Evolutionary conservation across 176 grass and related monocot genomes (phyloP).

Genomic region (Urochloa ruziziensis): DNA sequence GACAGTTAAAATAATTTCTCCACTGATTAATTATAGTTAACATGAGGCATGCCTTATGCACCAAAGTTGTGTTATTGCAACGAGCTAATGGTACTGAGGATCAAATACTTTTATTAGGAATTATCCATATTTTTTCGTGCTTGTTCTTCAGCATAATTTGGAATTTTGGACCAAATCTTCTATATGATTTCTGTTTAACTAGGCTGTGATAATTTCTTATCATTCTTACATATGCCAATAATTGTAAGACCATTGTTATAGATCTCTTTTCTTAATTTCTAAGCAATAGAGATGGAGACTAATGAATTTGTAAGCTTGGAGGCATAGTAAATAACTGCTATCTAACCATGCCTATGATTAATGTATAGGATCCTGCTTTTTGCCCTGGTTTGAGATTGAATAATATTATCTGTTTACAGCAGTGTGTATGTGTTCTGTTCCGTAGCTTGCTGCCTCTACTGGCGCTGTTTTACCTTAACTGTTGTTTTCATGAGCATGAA

Average conservation of each 20-base stretch:
- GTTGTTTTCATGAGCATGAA: not conserved
- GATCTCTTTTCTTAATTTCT: constrained; percentile 1
- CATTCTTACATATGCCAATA: not conserved
- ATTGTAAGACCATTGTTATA: not conserved
- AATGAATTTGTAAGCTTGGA: not conserved
- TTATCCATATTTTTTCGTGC: not conserved
- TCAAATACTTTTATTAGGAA: not conserved
- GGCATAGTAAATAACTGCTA: not conserved
- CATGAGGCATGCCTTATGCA: not conserved
- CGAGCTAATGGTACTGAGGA: not conserved
- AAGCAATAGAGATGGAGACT: not conserved
- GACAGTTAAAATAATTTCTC: constrained; percentile 7
- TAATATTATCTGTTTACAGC: not conserved
- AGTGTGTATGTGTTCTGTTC: not conserved
- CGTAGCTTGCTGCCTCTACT: not conserved
- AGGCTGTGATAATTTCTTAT: not conserved
- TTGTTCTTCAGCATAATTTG: not conserved
- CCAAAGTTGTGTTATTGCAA: not conserved
- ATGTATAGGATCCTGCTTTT: not conserved
- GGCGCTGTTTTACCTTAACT: not conserved
- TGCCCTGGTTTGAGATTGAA: not conserved
- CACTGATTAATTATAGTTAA: not conserved
- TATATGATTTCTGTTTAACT: not conserved
- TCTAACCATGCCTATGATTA: not conserved
- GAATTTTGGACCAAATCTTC: not conserved